Conservation (phyloP, 768 basidiomycete genomes). For the Macrolepiota dolichaula region DNA sequence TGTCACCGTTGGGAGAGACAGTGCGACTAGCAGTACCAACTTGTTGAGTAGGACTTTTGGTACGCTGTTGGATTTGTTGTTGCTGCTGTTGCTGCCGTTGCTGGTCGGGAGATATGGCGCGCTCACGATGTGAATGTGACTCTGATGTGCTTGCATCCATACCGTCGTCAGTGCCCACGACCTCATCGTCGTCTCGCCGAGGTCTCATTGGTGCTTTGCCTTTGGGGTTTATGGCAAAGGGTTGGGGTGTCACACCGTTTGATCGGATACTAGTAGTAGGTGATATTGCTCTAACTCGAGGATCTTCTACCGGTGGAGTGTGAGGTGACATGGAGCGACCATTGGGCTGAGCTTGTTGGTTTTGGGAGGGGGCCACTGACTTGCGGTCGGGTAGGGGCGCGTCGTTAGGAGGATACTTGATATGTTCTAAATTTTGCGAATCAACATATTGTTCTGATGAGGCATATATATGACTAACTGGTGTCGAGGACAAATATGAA, state of each 20-base stretch:
- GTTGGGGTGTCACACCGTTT: constrained; percentile 9
- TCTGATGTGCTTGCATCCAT: constrained; percentile 51
- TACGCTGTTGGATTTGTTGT: constrained; percentile 10
- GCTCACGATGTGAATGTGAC: constrained; percentile 33
- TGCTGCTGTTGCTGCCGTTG: constrained; percentile 25
- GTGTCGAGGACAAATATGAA: constrained; percentile 93
- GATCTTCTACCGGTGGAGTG: constrained; percentile 27
- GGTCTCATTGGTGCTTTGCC: constrained; percentile 52
- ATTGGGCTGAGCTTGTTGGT: constrained; percentile 57
- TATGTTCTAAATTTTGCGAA: constrained; percentile 58
- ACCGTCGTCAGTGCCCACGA: constrained; percentile 47
- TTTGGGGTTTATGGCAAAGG: constrained; percentile 39
- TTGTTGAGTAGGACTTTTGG: constrained; percentile 15
- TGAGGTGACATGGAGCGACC: constrained; percentile 42
- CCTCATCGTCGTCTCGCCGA: constrained; percentile 40
- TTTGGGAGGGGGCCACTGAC: constrained; percentile 56
- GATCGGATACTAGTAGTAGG: constrained; percentile 6
- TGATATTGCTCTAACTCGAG: constrained; percentile 17
- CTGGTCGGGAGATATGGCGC: constrained; percentile 58
- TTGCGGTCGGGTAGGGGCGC: constrained; percentile 42
- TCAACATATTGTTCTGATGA: background rate
- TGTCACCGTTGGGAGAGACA: constrained; percentile 5
- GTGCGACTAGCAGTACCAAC: constrained; percentile 20
- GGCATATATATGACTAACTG: constrained; percentile 49
- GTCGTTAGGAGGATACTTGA: constrained; percentile 81